Conservation (phyloP, 2,329 filamentous ascomycete species). For the Fusarium brevicatenulatum region DNA sequence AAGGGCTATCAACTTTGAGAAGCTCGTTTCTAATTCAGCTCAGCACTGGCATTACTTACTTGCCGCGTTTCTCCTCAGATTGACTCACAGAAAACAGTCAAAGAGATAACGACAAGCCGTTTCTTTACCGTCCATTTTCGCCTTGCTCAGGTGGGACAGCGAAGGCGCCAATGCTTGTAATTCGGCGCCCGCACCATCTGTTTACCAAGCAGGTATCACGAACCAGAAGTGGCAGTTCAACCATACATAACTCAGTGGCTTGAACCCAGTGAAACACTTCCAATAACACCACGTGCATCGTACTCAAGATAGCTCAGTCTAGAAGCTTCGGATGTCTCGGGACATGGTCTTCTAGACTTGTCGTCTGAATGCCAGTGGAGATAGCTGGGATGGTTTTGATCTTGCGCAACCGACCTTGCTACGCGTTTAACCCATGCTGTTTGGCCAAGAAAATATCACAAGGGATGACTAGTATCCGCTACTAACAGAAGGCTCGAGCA, state of each 20-base stretch:
- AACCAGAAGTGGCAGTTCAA: neutral
- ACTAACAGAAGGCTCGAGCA: neutral
- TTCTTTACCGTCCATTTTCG: neutral
- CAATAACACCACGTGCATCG: neutral
- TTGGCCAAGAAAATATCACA: neutral
- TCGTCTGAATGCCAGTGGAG: neutral
- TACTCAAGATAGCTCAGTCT: neutral
- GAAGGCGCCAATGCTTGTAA: neutral
- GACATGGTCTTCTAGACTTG: neutral
- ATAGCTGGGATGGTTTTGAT: neutral
- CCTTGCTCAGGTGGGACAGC: too few species aligned
- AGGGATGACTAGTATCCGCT: neutral
- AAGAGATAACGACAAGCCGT: neutral
- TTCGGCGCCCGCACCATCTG: neutral
- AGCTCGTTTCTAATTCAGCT: too few species aligned
- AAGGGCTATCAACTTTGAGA: too few species aligned
- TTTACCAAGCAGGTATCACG: neutral
- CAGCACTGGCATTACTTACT: neutral
- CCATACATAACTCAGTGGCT: neutral
- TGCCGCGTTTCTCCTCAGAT: neutral
- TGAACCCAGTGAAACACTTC: neutral
- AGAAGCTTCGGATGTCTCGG: neutral
- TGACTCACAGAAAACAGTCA: neutral
- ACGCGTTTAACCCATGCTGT: neutral
- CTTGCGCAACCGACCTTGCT: neutral